Evolutionary conservation across 345 rosid genomes (phyloP).

Genomic region (Capsella bursapastoris): DNA sequence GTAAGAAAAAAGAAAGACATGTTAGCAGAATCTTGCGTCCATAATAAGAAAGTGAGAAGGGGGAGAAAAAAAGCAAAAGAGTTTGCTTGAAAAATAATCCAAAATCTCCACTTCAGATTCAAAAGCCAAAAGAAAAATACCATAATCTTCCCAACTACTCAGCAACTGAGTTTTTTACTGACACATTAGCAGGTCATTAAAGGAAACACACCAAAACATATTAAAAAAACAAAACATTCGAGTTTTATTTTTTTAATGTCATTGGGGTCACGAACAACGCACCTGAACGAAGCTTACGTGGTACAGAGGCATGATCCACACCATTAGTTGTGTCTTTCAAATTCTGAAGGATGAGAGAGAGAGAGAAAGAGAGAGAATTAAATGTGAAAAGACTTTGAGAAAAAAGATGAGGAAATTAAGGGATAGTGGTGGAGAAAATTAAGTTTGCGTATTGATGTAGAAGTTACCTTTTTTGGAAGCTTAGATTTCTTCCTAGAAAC

Average conservation of each 20-base stretch:
- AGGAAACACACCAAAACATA: not conserved
- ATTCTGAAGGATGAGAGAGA: constrained; percentile 40
- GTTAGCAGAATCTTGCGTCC: constrained; percentile 55
- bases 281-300: constrained; percentile 98
- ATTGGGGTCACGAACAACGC: constrained; percentile 43
- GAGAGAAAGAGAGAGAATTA: not conserved
- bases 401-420: not conserved
- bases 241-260: not conserved
- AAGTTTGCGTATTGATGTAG: constrained; percentile 21
- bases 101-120: constrained; percentile 36
- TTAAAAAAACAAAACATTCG: constrained; percentile 14
- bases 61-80: constrained; percentile 46
- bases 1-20: constrained; percentile 28
- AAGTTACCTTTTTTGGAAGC: constrained; percentile 57
- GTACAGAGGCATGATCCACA: constrained; percentile 79
- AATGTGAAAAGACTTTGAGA: not conserved
- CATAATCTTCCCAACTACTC: constrained; percentile 63
- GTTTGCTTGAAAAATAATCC: constrained; percentile 60
- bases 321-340: constrained; percentile 54
- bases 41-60: constrained; percentile 45
- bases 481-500: constrained; percentile 54
- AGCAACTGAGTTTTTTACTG: constrained; percentile 38
- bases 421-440: not conserved
- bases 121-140: constrained; percentile 31
- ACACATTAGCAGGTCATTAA: constrained; percentile 22